Conservation (phyloP, 352 stramenopile genomes). For the Phytophthora constricta region DNA sequence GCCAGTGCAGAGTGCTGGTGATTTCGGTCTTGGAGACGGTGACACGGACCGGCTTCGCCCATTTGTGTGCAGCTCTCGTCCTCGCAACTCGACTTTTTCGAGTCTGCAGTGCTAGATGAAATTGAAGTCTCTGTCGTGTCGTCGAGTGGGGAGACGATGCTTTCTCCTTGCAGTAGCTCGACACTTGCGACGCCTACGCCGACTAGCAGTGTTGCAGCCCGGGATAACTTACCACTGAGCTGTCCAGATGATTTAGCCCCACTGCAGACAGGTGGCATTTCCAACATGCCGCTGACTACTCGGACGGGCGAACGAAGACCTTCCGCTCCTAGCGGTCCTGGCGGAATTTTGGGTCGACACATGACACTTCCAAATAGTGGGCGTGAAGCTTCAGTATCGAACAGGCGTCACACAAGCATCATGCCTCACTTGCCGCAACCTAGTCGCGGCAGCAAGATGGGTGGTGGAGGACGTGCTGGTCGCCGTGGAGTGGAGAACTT, state of each 20-base stretch:
- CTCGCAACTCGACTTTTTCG: slow-evolving; percentile 72
- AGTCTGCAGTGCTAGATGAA: slow-evolving; percentile 45
- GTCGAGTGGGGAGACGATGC: slow-evolving; percentile 28
- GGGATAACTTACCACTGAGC: slow-evolving; percentile 6
- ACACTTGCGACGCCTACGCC: slow-evolving; percentile 34
- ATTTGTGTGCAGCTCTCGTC: slow-evolving; percentile 59
- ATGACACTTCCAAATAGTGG: slow-evolving; percentile 28
- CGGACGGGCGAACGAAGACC: slow-evolving; percentile 5
- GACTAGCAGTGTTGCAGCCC: slow-evolving; percentile 10
- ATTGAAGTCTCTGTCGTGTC: slow-evolving; percentile 44
- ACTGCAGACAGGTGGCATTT: slow-evolving; percentile 12
- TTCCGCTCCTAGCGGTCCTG: slow-evolving; percentile 1
- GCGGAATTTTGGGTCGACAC: slow-evolving; percentile 12
- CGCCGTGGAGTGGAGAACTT: slow-evolving; percentile 64
- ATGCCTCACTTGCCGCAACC: slow-evolving; percentile 35
- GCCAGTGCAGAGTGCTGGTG: slow-evolving; percentile 53
- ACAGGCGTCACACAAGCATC: slow-evolving; percentile 26
- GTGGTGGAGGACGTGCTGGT: slow-evolving; percentile 23
- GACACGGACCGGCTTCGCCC: slow-evolving; percentile 52
- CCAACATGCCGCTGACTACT: not conserved
- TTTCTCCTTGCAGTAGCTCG: slow-evolving; percentile 35
- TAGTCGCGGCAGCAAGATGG: slow-evolving; percentile 39
- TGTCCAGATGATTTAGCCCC: slow-evolving; percentile 17
- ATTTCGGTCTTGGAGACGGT: slow-evolving; percentile 32
- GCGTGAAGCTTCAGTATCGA: slow-evolving; percentile 11